Conservation (phyloP, 2,329 filamentous ascomycete species). For the Aspergillus sp. region DNA sequence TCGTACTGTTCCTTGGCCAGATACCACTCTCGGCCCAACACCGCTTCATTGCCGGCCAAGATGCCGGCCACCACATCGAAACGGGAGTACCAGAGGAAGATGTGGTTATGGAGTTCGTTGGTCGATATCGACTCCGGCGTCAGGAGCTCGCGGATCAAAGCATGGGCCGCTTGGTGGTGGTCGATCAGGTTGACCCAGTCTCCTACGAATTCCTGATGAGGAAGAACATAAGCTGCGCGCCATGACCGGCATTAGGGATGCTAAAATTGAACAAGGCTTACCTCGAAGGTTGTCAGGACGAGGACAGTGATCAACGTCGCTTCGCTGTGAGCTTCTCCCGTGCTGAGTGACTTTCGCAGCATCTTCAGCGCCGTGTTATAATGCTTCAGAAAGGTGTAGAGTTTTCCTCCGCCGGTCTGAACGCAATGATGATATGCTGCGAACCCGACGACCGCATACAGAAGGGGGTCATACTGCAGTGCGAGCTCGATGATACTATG, state of each 20-base stretch:
- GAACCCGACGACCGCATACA: constrained; percentile 86
- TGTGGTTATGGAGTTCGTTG: constrained; percentile 67
- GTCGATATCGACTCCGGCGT: constrained; percentile 72
- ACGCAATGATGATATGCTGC: constrained; percentile 82
- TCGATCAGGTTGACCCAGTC: constrained; percentile 94
- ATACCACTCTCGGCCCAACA: constrained; percentile 78
- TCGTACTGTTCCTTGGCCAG: constrained; percentile 63
- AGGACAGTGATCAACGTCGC: constrained; percentile 82
- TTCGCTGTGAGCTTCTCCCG: constrained; percentile 67
- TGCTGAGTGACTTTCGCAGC: constrained; percentile 69
- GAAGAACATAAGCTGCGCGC: constrained; percentile 11
- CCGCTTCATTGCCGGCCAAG: constrained; percentile 74
- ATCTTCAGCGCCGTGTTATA: constrained; percentile 85
- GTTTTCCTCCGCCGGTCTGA: constrained; percentile 66
- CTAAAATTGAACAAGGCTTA: constrained; percentile 43
- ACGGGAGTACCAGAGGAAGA: constrained; percentile 84
- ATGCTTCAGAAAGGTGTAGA: constrained; percentile 80
- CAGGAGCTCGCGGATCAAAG: constrained; percentile 75
- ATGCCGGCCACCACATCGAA: constrained; percentile 85
- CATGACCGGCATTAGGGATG: background rate
- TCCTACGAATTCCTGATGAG: constrained; percentile 77
- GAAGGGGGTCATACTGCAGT: constrained; percentile 72
- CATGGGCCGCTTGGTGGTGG: constrained; percentile 85
- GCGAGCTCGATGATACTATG: constrained; percentile 70
- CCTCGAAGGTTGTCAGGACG: constrained; percentile 91